Base-by-base conservation (phyloP, 2,329 filamentous ascomycete species). In the Botrytis fabae region DNA sequence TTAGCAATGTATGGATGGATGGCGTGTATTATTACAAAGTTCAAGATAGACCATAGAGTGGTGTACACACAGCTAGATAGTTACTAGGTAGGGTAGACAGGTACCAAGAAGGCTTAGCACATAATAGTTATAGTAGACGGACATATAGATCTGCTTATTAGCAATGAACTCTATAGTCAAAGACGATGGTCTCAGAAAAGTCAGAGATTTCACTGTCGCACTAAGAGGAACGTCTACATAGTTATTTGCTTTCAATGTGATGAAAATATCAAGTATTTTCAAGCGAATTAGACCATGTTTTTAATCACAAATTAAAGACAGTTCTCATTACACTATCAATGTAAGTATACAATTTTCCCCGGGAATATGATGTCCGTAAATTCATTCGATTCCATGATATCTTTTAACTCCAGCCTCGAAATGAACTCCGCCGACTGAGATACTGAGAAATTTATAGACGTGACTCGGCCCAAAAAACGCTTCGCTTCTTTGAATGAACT, bases 401-500 rank as follows among this genome's bases (percentile, higher is more conserved):
- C 48, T 59, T 42, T 69, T 32, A 69, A 69, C 65, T 69, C 48
- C 65, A 57, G 48, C 38, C 48, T 38, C 16, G 35, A 68, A 54
- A 57, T 42, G 48, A 57, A n/a, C n/a, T 57, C 38, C 38, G 48
- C 48, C n/a, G 18, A 69, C 35, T 44, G 38, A 69, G 35, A 42
- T 44, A 28, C 28, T 42, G 44, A 18, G 32, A 61, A 65, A 73
- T 63, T 25, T 35, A 44, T 28, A 63, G 25, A 60, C 66, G 44
- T 51, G 48, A 51, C n/a, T 48, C 54, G n/a, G 60, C 44, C 48
- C 25, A 32, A 32, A 63, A 66, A 69, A 62, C 63, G 22, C 54
- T 69, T 65, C 60, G 61, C 59, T 61, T 28, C 40, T 38, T 48
- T 60, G 38, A 9, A 59, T 28, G 93, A 51, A 12, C 68, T 77